Base-by-base conservation (phyloP, 176 grass and related monocot species). In the Saccharum spontaneum region DNA sequence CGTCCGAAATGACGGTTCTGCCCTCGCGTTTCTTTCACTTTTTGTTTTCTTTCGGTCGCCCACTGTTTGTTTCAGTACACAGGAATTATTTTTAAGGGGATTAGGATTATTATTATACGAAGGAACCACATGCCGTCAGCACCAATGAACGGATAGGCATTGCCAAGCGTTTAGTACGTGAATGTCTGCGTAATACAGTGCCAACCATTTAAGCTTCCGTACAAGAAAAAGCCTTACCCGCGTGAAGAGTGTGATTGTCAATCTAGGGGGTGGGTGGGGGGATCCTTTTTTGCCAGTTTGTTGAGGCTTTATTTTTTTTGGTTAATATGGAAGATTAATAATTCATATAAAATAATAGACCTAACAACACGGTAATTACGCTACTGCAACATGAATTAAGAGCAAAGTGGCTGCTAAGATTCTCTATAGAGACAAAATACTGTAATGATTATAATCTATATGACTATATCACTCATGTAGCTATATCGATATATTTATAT, bases 1-100 rank as follows among this genome's bases (percentile, higher is more conserved):
- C 65, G 48, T 7, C 4, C 0, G 16, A 36, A 68, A 84, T 90
- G 80, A 89, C 91, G 69, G n/a, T 20, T 38, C 52, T 90, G 1
- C 84, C 80, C 88, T 73, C 61, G 5, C 7, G 0, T 71, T 36
- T 73, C 4, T 4, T 26, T 62, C 59, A 26, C 26, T 2, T 13
- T 40, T 64, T 68, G 77, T 50, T 41, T 62, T 13, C 20, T 37
- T 38, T 1, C 9, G 0, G 23, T 67, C 3, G 44, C 22, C 24
- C 57, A 45, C 45, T n/a, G 57, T 54, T 39, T 71, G 69, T 73
- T 15, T 5, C 1, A n/a, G 41, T 34, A 28, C 55, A 18, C 52
- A 8, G 75, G 20, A 40, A 28, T 61, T 61, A 60, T 36, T 60
- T 60, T 59, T 57, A n/a, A 23, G 66, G 0, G 34, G 34, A 36